A percentile compares a stretch with the other conserved stretches of the same genome.
These are phyloP conservation scores for Kluyveromyces nonfermentans DNA, from an alignment of 805 yeast genomes.

Conservation along the genomic window DNA sequence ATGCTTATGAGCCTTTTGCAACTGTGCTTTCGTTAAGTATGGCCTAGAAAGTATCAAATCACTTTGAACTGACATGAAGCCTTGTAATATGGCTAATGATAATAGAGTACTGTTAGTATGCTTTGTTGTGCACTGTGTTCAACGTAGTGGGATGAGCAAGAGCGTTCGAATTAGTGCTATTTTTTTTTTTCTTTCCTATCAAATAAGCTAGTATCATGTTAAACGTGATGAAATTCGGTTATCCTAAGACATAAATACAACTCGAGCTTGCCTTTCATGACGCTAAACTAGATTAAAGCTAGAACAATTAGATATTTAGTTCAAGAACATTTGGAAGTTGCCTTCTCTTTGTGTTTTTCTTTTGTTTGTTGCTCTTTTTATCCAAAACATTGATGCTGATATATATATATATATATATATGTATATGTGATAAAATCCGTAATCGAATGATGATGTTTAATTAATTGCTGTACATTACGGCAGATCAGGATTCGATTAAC, in stretches of 20 bases:
- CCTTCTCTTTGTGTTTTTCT: no score
- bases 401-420: no score
- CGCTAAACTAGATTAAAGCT: background rate
- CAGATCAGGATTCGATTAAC: slow-evolving; percentile 23
- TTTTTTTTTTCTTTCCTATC: background rate
- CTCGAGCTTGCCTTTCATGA: no score
- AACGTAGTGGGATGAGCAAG: no score
- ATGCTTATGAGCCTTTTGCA: slow-evolving; percentile 39
- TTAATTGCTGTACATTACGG: background rate
- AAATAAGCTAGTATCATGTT: background rate
- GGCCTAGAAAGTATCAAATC: slow-evolving; percentile 44
- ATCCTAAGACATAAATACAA: no score
- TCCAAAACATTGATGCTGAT: background rate
- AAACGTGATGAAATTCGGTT: background rate
- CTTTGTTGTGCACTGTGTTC: no score
- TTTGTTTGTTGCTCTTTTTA: no score
- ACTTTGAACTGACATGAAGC: slow-evolving; percentile 11
- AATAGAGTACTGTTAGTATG: no score
- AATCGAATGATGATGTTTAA: background rate
- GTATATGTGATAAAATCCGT: background rate
- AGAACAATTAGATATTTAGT: no score
- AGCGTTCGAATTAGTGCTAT: background rate
- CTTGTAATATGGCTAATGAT: background rate
- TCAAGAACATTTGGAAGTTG: no score
- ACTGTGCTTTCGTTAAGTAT: slow-evolving; percentile 45